A percentile compares a stretch with the other conserved stretches of the same genome.
phyloP scores from a whole-genome alignment of 352 stramenopile species.

The Globisporangium iwayamae region DNA sequence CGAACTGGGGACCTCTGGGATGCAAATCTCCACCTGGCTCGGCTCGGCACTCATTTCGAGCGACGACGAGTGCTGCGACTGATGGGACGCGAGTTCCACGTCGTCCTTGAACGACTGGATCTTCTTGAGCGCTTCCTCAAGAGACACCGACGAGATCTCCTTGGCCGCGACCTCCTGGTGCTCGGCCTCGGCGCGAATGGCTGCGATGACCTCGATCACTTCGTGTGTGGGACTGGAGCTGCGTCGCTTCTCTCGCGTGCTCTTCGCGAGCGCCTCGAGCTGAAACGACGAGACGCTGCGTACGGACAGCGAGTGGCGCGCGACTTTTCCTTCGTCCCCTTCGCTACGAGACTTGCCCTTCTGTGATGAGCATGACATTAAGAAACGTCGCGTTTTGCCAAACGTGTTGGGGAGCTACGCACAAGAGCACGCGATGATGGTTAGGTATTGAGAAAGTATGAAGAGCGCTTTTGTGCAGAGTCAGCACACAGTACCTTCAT shows the following conservation, averaged over 20 bases:
- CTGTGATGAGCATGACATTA: background rate
- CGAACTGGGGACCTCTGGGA: background rate
- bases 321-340: background rate
- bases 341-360: conserved; percentile 12
- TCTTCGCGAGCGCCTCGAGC: conserved; percentile 11
- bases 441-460: too few species aligned
- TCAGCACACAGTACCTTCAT: conserved; percentile 28
- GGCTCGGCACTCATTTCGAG: conserved; percentile 1
- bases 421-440: background rate
- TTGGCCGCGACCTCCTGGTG: conserved; percentile 19
- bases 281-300: conserved; percentile 24
- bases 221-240: conserved; percentile 20
- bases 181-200: conserved; percentile 21
- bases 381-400: conserved; percentile 8
- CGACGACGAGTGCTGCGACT: conserved; percentile 8
- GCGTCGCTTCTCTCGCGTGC: conserved; percentile 16
- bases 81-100: conserved; percentile 17
- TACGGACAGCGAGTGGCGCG: conserved; percentile 17
- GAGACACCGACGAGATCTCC: conserved; percentile 21
- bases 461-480: too few species aligned
- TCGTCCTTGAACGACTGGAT: conserved; percentile 30
- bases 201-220: conserved; percentile 14
- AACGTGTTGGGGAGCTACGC: conserved; percentile 18
- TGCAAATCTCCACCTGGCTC: conserved; percentile 15
- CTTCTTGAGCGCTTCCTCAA: conserved; percentile 36